Base-by-base conservation (phyloP, 129 eudicot genomes). In the Artemisia argyi region DNA sequence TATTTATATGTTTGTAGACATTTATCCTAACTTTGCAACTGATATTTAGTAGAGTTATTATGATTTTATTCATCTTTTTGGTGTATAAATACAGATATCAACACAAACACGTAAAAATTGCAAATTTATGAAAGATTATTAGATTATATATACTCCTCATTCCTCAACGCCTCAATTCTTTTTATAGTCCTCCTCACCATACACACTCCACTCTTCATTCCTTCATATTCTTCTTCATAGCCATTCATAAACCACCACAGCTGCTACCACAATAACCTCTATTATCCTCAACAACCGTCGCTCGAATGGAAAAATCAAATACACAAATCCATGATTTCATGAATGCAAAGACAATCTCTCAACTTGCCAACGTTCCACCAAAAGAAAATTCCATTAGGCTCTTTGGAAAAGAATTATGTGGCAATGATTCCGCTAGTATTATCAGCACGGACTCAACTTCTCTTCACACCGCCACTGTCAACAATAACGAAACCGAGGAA, bases 331-430 rank as follows among this genome's bases (percentile, higher is more conserved):
- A 71, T n/a, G 88, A 90, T 73, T 83, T 90, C 89, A 81, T 83
- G 89, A 87, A 84, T 68, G 85, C 85, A 7, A 83, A 89, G 24
- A 85, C 91, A 11, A 84, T 83, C 87, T 85, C 91, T 68, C 92
- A 84, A 75, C 80, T 85, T n/a, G 92, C 91, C 78, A 84, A 85
- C 66, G 82, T 84, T 65, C 85, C 81, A 47, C 65, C 75, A 47
- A 85, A 84, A 76, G 81, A 80, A 18, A 78, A 54, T 39, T 58
- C 74, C 71, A 86, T 95, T 61, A 80, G 99, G 62, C 97, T 95
- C 28, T 95, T 95, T 7, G 99, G 99, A 24, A 86, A 88, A 81
- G 99, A 95, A 74, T 83, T 95, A 11, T 73, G 85, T 0, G 81
- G 78, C 26, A 19, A 39, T 7, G 77, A 71, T 46, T 51, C 58